Evolutionary conservation across 352 stramenopile genomes (phyloP).

Genomic region (Phytophthora multivora): DNA sequence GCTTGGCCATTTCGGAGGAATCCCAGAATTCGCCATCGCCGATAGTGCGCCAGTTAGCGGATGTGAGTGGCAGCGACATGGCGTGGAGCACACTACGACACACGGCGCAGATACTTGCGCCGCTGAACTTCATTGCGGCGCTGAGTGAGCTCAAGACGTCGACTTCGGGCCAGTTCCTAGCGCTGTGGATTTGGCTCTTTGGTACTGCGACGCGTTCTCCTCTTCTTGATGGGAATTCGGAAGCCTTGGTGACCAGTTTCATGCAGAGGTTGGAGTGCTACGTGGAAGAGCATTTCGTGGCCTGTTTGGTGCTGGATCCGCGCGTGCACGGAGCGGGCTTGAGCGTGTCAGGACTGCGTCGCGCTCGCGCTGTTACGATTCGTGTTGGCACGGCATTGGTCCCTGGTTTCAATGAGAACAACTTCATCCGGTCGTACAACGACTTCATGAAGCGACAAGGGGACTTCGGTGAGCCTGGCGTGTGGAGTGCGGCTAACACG

Average conservation of each 20-base stretch:
- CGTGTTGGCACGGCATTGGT: slow-evolving; percentile 28
- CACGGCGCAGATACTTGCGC: slow-evolving; percentile 27
- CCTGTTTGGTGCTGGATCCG: slow-evolving; percentile 41
- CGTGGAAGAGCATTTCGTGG: slow-evolving; percentile 41
- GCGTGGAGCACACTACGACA: slow-evolving; percentile 28
- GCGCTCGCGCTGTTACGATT: slow-evolving; percentile 33
- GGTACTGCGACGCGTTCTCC: slow-evolving; percentile 31
- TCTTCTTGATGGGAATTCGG: slow-evolving; percentile 26
- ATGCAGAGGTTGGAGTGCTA: slow-evolving; percentile 37
- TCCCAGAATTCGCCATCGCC: neutral
- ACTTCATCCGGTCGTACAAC: slow-evolving; percentile 49
- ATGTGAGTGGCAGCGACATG: slow-evolving; percentile 23
- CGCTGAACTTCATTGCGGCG: slow-evolving; percentile 32
- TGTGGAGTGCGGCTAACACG: slow-evolving; percentile 44
- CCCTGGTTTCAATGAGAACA: slow-evolving; percentile 35
- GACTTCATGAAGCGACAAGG: slow-evolving; percentile 48
- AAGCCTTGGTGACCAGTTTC: slow-evolving; percentile 25
- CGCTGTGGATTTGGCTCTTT: slow-evolving; percentile 45
- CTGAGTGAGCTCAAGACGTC: slow-evolving; percentile 36
- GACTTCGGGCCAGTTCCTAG: slow-evolving; percentile 37
- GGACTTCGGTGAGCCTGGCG: slow-evolving; percentile 38
- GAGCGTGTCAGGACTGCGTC: slow-evolving; percentile 40
- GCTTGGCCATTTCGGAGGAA: slow-evolving; percentile 25
- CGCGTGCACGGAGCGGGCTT: slow-evolving; percentile 44
- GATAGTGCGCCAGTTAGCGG: slow-evolving; percentile 15